phyloP scores from a whole-genome alignment of 192 early-diverging fungal species.

The Lobosporangium transversale region DNA sequence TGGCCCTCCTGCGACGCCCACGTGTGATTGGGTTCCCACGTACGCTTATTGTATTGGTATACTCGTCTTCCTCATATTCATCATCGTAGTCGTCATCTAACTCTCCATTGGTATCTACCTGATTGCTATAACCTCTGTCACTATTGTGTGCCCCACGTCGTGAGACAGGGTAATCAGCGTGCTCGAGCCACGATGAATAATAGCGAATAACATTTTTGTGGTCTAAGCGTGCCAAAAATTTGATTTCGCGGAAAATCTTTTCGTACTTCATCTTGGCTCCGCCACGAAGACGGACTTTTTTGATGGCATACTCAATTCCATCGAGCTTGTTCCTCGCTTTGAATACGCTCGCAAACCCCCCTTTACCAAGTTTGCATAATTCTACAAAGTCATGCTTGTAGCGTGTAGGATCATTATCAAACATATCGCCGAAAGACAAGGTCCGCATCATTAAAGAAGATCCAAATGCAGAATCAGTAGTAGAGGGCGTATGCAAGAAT shows the following conservation, averaged over 20 bases:
- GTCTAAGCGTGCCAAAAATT: conserved; percentile 82
- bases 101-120: conserved; percentile 47
- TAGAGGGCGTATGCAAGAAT: conserved; percentile 11
- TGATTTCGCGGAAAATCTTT: conserved; percentile 92
- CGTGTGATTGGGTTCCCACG: conserved; percentile 1
- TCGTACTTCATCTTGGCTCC: conserved; percentile 61
- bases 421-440: conserved; percentile 59
- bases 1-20: conserved; percentile 7
- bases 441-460: conserved; percentile 35
- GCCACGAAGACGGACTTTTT: conserved; percentile 78
- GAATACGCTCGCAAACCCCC: conserved; percentile 92
- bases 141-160: conserved; percentile 17
- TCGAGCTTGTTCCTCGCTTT: conserved; percentile 90
- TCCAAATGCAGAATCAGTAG: conserved; percentile 2
- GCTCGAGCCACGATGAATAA: conserved; percentile 92
- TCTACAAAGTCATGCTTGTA: conserved; percentile 89
- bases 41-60: conserved; percentile 17
- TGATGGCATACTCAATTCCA: conserved; percentile 91
- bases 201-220: conserved; percentile 96
- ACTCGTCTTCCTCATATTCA: conserved; percentile 56
- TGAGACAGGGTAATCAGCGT: conserved; percentile 52
- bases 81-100: conserved; percentile 51
- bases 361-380: conserved; percentile 81
- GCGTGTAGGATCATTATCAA: conserved; percentile 69
- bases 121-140: conserved; percentile 14